Conservation (phyloP, 139 green algal species). For the Tetraselmis chui region DNA sequence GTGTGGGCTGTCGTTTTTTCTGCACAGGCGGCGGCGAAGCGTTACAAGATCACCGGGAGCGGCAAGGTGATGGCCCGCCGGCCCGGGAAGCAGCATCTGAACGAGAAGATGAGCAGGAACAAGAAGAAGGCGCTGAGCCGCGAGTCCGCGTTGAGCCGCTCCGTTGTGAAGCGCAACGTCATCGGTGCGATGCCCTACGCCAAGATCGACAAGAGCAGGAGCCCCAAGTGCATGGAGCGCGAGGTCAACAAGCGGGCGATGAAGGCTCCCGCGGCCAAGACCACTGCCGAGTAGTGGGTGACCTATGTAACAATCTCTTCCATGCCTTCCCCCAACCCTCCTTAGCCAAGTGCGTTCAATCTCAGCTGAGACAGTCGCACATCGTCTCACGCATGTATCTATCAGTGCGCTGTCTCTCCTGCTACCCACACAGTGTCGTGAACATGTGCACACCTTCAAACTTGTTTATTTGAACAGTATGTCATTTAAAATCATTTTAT, state of each 20-base stretch:
- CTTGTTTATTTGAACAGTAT: too few relatives aligned
- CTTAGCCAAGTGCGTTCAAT: too few relatives aligned
- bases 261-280: not conserved
- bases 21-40: conserved; percentile 23
- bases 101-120: conserved; percentile 18
- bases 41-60: conserved; percentile 27
- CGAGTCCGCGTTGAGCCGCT: not conserved
- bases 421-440: too few relatives aligned
- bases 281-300: too few relatives aligned
- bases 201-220: conserved; percentile 8
- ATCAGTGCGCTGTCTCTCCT: too few relatives aligned
- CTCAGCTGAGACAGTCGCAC: too few relatives aligned
- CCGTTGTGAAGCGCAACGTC: conserved; percentile 8
- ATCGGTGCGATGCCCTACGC: conserved; percentile 5
- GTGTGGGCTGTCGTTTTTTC: not conserved
- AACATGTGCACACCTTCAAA: too few relatives aligned
- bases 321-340: too few relatives aligned
- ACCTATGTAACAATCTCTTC: too few relatives aligned
- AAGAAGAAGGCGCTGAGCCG: not conserved
- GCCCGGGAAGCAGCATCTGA: conserved; percentile 30
- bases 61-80: conserved; percentile 25
- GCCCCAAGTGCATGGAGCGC: not conserved
- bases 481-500: too few relatives aligned
- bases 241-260: not conserved
- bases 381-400: too few relatives aligned